A percentile compares a stretch with the other conserved stretches of the same genome.
Evolutionary conservation across 352 stramenopile genomes (phyloP).

Genomic region (Phytophthora nicotianae): DNA sequence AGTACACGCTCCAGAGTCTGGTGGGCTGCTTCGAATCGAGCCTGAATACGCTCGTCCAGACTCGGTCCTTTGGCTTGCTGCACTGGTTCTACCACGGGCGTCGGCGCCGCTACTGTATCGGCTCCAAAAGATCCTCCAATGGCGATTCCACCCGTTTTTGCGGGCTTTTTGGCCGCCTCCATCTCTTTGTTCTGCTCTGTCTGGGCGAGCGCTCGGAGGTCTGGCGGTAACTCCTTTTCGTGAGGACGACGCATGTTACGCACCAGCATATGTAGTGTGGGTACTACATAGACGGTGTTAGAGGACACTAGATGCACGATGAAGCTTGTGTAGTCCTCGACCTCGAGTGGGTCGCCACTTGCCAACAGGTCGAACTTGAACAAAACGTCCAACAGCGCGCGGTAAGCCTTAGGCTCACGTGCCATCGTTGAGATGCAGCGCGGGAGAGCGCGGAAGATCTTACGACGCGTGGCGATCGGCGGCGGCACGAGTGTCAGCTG

Average conservation of each 20-base stretch:
- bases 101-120: neutral
- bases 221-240: slow-evolving; percentile 47
- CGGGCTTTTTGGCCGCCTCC: slow-evolving; percentile 9
- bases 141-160: slow-evolving; percentile 33
- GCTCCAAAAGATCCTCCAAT: slow-evolving; percentile 55
- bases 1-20: slow-evolving; percentile 68
- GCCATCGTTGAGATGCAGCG: slow-evolving; percentile 79
- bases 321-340: slow-evolving; percentile 74
- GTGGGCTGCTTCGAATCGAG: slow-evolving; percentile 67
- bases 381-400: slow-evolving; percentile 73
- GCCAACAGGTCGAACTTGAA: slow-evolving; percentile 83
- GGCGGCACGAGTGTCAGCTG: slow-evolving; percentile 55
- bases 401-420: slow-evolving; percentile 73
- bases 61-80: slow-evolving; percentile 17
- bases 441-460: slow-evolving; percentile 77
- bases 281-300: slow-evolving; percentile 83
- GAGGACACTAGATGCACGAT: slow-evolving; percentile 83
- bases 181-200: slow-evolving; percentile 10
- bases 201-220: slow-evolving; percentile 26
- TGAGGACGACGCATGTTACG: slow-evolving; percentile 69
- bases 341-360: slow-evolving; percentile 47
- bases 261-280: slow-evolving; percentile 84
- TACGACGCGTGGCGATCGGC: slow-evolving; percentile 53
- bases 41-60: slow-evolving; percentile 60
- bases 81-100: slow-evolving; percentile 14